phyloP scores from a whole-genome alignment of 805 yeast genomes.

The Barnettozyma californica region DNA sequence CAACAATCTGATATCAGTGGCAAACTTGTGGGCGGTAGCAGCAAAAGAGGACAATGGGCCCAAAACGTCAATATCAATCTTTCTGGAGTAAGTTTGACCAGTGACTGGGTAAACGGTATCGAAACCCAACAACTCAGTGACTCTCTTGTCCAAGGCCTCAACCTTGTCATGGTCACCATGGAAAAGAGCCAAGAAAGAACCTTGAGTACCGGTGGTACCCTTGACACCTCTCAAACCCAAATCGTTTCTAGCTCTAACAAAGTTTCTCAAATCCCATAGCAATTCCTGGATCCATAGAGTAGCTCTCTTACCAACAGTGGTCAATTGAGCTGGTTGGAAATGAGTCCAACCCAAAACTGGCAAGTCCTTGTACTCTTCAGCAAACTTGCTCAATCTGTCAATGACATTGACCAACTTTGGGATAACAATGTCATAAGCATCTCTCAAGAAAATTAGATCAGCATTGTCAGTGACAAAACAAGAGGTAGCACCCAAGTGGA shows the following conservation, averaged over 20 bases:
- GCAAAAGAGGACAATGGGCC: constrained; percentile 93
- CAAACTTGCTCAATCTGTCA: constrained; percentile 82
- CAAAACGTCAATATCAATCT: constrained; percentile 91
- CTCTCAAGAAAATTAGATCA: constrained; percentile 91
- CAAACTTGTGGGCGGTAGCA: constrained; percentile 95
- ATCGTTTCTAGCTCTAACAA: constrained; percentile 94
- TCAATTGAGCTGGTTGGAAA: constrained; percentile 98
- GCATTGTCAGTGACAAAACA: constrained; percentile 98
- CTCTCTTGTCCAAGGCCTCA: constrained; percentile 85
- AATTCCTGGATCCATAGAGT: constrained; percentile 97
- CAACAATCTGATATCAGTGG: constrained; percentile 90
- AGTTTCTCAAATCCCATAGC: constrained; percentile 95
- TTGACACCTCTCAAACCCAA: constrained; percentile 96
- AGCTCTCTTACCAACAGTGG: constrained; percentile 97
- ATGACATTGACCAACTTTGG: constrained; percentile 96
- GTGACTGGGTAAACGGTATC: constrained; percentile 95
- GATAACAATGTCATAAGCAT: constrained; percentile 88
- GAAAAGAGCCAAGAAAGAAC: constrained; percentile 88
- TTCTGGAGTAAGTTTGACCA: constrained; percentile 98
- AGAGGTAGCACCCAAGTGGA: constrained; percentile 97
- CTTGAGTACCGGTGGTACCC: constrained; percentile 99
- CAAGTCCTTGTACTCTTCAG: constrained; percentile 85
- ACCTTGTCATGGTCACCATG: constrained; percentile 97
- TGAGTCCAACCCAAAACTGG: constrained; percentile 99
- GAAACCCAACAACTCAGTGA: constrained; percentile 88